Base-by-base conservation (phyloP, 129 eudicot genomes). In the Deinandra increscens region DNA sequence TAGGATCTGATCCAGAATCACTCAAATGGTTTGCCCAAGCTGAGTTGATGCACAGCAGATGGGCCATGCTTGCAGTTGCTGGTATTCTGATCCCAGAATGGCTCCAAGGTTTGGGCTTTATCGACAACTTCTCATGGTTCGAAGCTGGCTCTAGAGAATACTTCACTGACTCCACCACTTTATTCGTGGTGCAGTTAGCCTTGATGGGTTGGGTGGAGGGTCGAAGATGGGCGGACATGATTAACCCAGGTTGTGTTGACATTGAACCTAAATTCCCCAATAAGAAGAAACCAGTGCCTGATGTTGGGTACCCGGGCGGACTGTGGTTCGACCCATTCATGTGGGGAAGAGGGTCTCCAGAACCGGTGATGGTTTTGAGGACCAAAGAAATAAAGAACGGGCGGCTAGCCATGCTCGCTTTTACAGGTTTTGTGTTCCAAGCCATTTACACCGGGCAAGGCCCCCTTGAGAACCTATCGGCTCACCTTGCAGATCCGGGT, bases 171-270 rank as follows among this genome's bases (percentile, higher is more conserved):
- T 81, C 98, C 7, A 81, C 89, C 17, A 92, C 98, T 36, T 77
- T 92, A 15, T 84, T 92, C 15, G 81, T 92, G 69, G 89, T 83
- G 31, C 95, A 92, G 50, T 63, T 92, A 69, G 89, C 80, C 48
- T 69, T 92, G 56, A 88, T 92, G 95, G 96, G 95, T 14, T 92
- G 95, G 95, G 96, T 84, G n/a, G 96, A 92, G 81, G 96, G 96
- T 7, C 80, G 96, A 48, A 82, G 98, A 80, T 92, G 98, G 98
- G 96, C 95, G 0, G 98, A 92, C 58, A 81, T 86, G 46, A 15
- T 84, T 34, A 88, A 92, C 33, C 96, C 98, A 9, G 95, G 99
- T 14, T 66, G 88, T 11, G 99, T 93, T 20, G 90, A 89, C 76
- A 87, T 86, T 12, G 90, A 93, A 63, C 97, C 95, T 38, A 78